Base-by-base conservation (phyloP, 179 eudicot species). In the Carnegiea gigantea region DNA sequence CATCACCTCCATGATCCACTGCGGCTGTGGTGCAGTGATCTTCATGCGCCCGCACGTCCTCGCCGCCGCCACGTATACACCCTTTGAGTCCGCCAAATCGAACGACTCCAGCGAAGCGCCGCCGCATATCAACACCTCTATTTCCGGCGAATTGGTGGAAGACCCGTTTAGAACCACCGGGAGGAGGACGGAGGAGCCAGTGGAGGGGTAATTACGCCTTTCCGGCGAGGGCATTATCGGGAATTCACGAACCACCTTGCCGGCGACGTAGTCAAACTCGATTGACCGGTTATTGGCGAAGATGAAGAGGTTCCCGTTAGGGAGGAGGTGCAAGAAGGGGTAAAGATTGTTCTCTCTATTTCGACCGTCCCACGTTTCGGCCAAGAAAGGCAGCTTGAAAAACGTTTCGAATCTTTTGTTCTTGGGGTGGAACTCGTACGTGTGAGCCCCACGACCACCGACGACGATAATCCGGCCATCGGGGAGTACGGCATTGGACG, bases 291-390 rank as follows among this genome's bases (percentile, higher is more conserved):
- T 90, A 46, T 92, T 92, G 0, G 98, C 98, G 87, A 94, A 94
- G 15, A 94, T 76, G 76, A 83, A 94, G 8, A 94, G 88, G 62
- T 87, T 86, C 0, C 91, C 92, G 78, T 92, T 93, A 0, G 98
- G 98, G 10, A 94, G 70, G 9, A 94, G 80, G 77, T 92, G 88
- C 85, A 94, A 84, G 89, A 94, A 94, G 0, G 98, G 98, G 83
- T 94, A 94, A 28, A 94, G 95, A 87, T 94, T 94, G 85, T 94
- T 94, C 79, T 94, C 98, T 24, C 84, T 91, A 62, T 78, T 81
- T 13, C 77, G 38, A 0, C 87, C 87, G 57, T 94, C 98, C 59
- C 80, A 77, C 1, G 98, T 92, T 40, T 91, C 86, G 0, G n/a
- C 54, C 79, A 94, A 75, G 85, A 94, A 94, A 0, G 75, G 83